Evolutionary conservation across 805 yeast species (phyloP).

Genomic region (Tetrapisispora pingtungensis): DNA sequence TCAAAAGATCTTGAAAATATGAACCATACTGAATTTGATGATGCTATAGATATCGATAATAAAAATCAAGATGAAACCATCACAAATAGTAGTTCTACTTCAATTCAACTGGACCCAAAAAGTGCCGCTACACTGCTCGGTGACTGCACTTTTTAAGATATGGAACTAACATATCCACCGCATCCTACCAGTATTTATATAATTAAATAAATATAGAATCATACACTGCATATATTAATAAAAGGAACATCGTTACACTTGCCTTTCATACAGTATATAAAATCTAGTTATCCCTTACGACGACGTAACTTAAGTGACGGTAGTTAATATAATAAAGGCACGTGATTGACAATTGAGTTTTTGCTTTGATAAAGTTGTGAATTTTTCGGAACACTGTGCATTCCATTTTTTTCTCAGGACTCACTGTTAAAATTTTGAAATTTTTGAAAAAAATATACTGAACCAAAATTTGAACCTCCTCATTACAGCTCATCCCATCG

Average conservation of each 20-base stretch:
- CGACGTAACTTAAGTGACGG: no score
- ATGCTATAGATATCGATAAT: slow-evolving; percentile 20
- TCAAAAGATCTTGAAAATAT: slow-evolving; percentile 11
- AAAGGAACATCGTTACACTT: no score
- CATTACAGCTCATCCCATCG: neutral
- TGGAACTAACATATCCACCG: no score
- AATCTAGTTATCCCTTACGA: no score
- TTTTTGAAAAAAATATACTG: neutral
- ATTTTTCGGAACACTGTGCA: neutral
- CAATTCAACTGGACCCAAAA: slow-evolving; percentile 52
- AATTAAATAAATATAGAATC: no score
- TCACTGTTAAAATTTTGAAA: neutral
- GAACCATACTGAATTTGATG: slow-evolving; percentile 21
- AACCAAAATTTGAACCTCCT: neutral
- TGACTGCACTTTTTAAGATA: slow-evolving; percentile 49
- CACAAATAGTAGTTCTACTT: neutral
- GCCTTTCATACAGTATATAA: no score
- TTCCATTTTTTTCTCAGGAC: slow-evolving; percentile 1
- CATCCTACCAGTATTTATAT: no score
- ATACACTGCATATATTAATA: no score
- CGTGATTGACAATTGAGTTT: no score
- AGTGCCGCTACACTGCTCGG: slow-evolving; percentile 79
- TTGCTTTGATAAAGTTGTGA: no score
- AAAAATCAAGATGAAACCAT: slow-evolving; percentile 19
- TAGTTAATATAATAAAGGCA: no score